Evolutionary conservation across 305 asterid species (phyloP), one percentile per base, ranked within the genome.

Genomic region (Fraxinus greggii): DNA sequence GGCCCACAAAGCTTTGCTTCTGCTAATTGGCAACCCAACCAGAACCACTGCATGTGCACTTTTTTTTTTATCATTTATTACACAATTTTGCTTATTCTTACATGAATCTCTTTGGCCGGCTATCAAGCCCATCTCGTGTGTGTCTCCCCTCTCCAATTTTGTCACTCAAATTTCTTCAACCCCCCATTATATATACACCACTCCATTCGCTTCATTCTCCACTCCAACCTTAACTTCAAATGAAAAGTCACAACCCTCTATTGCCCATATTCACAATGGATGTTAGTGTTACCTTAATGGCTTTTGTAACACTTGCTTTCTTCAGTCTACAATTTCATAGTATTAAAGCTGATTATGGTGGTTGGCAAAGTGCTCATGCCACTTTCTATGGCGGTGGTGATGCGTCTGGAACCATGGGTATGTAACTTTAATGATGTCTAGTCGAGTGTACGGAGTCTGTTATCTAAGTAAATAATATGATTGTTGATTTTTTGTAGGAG

Each of bases 351-450:
- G 92, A 86, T 80, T 85, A 85, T 54, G 92, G 89, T 21, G 90
- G 89, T 4, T 89, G 92, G 92, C 63, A 89, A 15, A 42, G 40
- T 12, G 89, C 82, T 33, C 91, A 88, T 67, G 91, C 91, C 59
- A 88, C 89, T 12, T 88, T 88, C 76, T 88, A 88, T 2, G 89
- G 91, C 12, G 91, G 91, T 0, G 86, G 88, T 5, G 91, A 88
- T 74, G 89, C 91, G 36, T 86, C 89, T 0, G 91, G 91, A 4
- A 88, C 91, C 2, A 86, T 88, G 91, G 91, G 89, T 88, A 79
- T 1, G 82, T 31, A 6, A 13, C 7, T 45, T 45, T 45, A 45
- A 3, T 45, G n/a, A 13, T 13, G 56, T 45, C 19, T 45, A 13
- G 6, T 45, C 19, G 56, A 45, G 19, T 19, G 13, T 45, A 45